Conservation (phyloP, 169 alveolate species). For the Eimeria zaria region DNA sequence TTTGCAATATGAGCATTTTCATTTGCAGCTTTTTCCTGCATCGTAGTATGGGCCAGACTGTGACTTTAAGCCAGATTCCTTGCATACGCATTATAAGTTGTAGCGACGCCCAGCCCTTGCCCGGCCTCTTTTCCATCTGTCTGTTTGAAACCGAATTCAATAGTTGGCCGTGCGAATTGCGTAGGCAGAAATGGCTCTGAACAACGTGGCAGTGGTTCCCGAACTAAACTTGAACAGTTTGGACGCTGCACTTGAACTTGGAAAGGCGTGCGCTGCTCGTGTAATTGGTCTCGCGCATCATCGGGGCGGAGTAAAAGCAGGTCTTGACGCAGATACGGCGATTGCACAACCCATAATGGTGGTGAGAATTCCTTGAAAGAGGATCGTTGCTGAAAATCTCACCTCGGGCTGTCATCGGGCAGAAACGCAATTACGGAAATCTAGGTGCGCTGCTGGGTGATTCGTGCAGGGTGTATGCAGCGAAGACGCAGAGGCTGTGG, state of each 20-base stretch:
- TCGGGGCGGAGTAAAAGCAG: background rate
- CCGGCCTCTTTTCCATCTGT: background rate
- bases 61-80: background rate
- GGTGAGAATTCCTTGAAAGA: background rate
- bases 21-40: background rate
- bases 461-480: constrained; percentile 43
- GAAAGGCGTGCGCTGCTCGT: constrained; percentile 54
- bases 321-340: background rate
- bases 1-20: background rate
- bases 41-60: background rate
- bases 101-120: background rate
- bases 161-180: background rate
- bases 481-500: constrained; percentile 21
- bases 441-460: background rate
- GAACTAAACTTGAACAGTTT: background rate
- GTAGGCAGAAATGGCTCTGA: constrained; percentile 15
- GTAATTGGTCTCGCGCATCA: background rate
- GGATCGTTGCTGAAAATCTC: background rate
- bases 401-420: background rate
- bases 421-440: too few relatives aligned
- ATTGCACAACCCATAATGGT: background rate
- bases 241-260: constrained; percentile 18
- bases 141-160: background rate
- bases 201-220: background rate
- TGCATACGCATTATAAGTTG: background rate